Base-by-base conservation (phyloP, 2,329 filamentous ascomycete species). In the Ascosphaera aggregata region DNA sequence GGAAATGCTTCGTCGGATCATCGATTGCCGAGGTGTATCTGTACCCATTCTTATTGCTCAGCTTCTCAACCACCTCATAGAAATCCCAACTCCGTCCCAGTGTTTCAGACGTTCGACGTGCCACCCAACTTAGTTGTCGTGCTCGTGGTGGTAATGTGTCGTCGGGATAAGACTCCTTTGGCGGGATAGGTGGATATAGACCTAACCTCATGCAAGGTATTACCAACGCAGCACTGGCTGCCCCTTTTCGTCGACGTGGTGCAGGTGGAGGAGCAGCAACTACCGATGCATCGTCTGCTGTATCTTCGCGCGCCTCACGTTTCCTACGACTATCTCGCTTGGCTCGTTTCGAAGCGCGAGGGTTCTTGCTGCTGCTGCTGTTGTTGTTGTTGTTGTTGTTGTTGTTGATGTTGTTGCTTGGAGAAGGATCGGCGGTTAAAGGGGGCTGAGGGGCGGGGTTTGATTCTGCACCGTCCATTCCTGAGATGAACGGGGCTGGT, bases 1-100 rank as follows among this genome's bases (percentile, higher is more conserved):
- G 76, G 51, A 94, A 93, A 5, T 7, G n/a, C 7, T 9, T 9
- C 16, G 70, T 66, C 1, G 84, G 82, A 47, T 94, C 85, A 47
- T 84, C 82, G 46, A 94, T 85, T 53, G 81, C 91, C 49, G 85
- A 80, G 22, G 76, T 79, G 54, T 95, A 95, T 43, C 82, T 78
- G 54, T 86, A 95, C 40, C 76, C 69, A 47, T 68, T 69, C 48
- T 73, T 72, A 51, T 76, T 76, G 50, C 71, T 72, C 5, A 73
- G 68, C 41, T 61, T 61, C 43, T 61, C 58, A 18, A 54, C 55
- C 22, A 61, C 49, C 39, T 61, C 58, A 39, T 58, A 59, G 38
- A 61, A 61, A 38, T 58, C 51, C 54, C 56, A 60, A 27, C 34
- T 35, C 9, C 34, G 51, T 2, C 51, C 49, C 7, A 56, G 42